Conservation (phyloP, 805 yeast species). For the Ogataea pilisensis region DNA sequence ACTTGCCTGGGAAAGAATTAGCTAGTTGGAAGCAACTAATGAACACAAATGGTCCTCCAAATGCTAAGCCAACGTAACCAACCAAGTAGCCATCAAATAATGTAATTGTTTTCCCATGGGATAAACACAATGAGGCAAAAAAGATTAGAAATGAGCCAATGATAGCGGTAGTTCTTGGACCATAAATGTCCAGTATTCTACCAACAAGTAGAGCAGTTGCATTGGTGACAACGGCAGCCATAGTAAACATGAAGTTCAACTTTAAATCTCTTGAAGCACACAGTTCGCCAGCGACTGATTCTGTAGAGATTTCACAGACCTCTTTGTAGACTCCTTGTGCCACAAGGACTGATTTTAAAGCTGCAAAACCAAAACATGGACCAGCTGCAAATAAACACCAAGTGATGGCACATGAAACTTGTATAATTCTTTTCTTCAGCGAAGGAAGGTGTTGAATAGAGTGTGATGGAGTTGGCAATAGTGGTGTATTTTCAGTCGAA, state of each 20-base stretch:
- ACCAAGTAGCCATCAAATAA: constrained; percentile 59
- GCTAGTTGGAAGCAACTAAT: constrained; percentile 89
- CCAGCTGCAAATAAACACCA: constrained; percentile 96
- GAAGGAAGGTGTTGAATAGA: constrained; percentile 20
- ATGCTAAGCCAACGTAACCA: constrained; percentile 75
- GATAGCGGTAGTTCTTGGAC: constrained; percentile 76
- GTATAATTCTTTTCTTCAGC: constrained; percentile 36
- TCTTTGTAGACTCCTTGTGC: constrained; percentile 72
- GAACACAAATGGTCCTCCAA: constrained; percentile 93
- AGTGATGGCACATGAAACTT: constrained; percentile 65
- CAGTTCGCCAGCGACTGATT: constrained; percentile 8
- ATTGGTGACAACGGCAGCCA: constrained; percentile 85
- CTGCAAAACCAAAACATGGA: constrained; percentile 93
- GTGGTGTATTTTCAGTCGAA: constrained; percentile 24
- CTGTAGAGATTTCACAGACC: constrained; percentile 40
- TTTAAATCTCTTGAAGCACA: constrained; percentile 82
- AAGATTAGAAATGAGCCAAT: constrained; percentile 62
- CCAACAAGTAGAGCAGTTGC: constrained; percentile 83
- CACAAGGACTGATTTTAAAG: constrained; percentile 78
- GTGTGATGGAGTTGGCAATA: constrained; percentile 10
- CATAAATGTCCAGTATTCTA: constrained; percentile 66
- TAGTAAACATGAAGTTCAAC: constrained; percentile 76
- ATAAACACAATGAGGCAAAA: constrained; percentile 43
- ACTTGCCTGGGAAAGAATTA: constrained; percentile 75
- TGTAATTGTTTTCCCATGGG: constrained; percentile 20